Conservation (phyloP, 306 rosid genomes). For the Medicago arabica region DNA sequence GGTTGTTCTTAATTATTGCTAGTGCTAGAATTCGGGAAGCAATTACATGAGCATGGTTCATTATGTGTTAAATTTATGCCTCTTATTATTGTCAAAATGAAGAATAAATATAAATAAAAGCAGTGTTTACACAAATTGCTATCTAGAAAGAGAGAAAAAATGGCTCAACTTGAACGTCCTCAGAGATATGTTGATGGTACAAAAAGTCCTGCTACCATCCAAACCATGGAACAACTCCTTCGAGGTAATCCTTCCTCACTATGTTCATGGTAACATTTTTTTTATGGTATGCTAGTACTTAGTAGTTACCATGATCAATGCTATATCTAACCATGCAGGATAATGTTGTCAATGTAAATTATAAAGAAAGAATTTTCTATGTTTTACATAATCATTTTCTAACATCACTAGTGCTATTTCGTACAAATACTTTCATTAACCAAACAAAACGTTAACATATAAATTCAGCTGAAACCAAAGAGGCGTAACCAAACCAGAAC, state of each 20-base stretch:
- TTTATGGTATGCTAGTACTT: background rate
- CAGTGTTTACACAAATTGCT: slow-evolving; percentile 26
- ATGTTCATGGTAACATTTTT: background rate
- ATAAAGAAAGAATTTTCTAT: too few species aligned
- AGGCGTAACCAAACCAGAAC: too few species aligned
- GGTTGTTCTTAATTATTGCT: slow-evolving; percentile 36
- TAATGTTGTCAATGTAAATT: background rate
- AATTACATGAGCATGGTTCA: slow-evolving; percentile 40
- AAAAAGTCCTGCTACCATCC: slow-evolving; percentile 39
- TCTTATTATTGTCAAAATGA: slow-evolving; percentile 3
- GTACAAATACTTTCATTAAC: too few species aligned
- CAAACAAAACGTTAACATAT: too few species aligned
- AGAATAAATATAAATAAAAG: slow-evolving; percentile 33
- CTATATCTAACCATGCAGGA: background rate
- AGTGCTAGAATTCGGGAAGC: slow-evolving; percentile 52
- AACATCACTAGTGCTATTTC: too few species aligned
- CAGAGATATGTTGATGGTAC: slow-evolving; percentile 49
- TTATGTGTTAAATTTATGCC: slow-evolving; percentile 40
- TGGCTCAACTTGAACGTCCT: slow-evolving; percentile 72
- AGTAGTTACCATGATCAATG: background rate
- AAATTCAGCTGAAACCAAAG: too few species aligned
- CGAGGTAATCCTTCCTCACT: slow-evolving; percentile 58
- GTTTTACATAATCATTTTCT: too few species aligned
- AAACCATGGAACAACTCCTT: slow-evolving; percentile 70
- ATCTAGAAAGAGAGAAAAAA: slow-evolving; percentile 36